Conservation (phyloP, 202 grass and related monocot genomes). For the Panicum virgatum region DNA sequence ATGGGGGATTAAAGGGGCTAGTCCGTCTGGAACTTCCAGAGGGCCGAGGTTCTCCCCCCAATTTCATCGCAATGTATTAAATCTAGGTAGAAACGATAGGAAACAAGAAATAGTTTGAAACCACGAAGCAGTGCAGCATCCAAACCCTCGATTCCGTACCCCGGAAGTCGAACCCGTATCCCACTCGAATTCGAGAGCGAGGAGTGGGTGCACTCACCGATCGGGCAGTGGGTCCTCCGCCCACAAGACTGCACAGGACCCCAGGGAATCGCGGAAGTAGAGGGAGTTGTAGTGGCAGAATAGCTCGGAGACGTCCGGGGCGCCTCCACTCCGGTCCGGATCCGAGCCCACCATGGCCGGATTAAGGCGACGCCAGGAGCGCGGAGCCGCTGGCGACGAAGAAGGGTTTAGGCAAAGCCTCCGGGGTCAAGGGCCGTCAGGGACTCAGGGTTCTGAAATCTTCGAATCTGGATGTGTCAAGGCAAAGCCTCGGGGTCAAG, state of each 20-base stretch:
- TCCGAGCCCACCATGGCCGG: constrained; percentile 43
- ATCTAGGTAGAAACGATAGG: constrained; percentile 7
- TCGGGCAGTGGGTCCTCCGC: constrained; percentile 49
- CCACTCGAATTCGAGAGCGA: background rate
- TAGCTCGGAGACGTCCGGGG: constrained; percentile 56
- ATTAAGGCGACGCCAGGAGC: background rate
- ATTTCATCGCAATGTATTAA: constrained; percentile 13
- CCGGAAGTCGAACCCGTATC: background rate
- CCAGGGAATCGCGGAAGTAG: constrained; percentile 79
- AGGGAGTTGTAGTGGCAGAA: constrained; percentile 92
- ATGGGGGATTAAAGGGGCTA: background rate
- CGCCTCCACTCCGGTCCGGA: background rate
- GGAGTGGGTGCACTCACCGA: background rate
- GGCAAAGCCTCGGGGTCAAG: too few relatives aligned
- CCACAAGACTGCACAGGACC: constrained; percentile 72
- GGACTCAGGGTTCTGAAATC: too few relatives aligned
- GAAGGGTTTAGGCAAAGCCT: constrained; percentile 36
- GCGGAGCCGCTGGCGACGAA: background rate
- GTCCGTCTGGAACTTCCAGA: background rate
- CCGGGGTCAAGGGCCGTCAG: too few relatives aligned
- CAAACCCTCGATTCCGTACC: background rate
- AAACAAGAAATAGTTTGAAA: background rate
- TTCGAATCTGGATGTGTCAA: too few relatives aligned
- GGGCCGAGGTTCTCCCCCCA: background rate
- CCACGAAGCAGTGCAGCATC: constrained; percentile 2